Base-by-base conservation (phyloP, 1,139 yeast genomes). In the Taphrina betulina region DNA sequence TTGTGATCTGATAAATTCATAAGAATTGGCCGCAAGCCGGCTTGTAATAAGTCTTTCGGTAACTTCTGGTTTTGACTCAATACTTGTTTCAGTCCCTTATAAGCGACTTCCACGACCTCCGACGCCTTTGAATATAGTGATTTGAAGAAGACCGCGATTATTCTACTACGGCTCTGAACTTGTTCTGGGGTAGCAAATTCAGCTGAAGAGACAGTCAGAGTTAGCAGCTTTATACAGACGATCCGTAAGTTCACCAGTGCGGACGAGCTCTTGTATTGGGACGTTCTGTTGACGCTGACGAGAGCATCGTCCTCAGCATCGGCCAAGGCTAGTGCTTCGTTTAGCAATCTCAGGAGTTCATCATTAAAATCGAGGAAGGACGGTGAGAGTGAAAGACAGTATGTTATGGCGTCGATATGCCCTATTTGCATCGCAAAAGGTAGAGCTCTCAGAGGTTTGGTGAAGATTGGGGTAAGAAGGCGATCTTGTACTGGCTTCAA, bases 361-460 rank as follows among this genome's bases (percentile, higher is more conserved):
- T 90, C 97, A 63, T 86, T 87, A 67, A 88, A 90, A 7, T 85
- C 83, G 63, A 92, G 73, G 64, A 92, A 89, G 0, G 95, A 79
- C 60, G 85, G 80, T 5, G 87, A 92, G 50, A 92, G 75, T 1
- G 84, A 81, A 60, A 94, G 73, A 66, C 97, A 92, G 68, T 83
- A 94, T 0, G 95, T 83, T 12, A 94, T 87, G 1, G 97, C 98
- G 71, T 92, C 98, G 60, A 94, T 89, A 68, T 92, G 90, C 31
- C 98, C 98, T 58, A 94, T 92, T 71, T 94, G 98, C 96, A 90
- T 92, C 2, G 96, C 95, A 72, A 94, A 92, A 0, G 99, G 98
- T 60, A 94, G 75, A 0, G 98, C 98, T 61, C 99, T 77, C 60
- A 94, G 72, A 0, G 99, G 99, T 66, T 94, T 94, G 4, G 96